These are phyloP conservation scores for Coelastrella sp. DNA, from an alignment of 139 green algal genomes.

Conservation along the genomic window DNA sequence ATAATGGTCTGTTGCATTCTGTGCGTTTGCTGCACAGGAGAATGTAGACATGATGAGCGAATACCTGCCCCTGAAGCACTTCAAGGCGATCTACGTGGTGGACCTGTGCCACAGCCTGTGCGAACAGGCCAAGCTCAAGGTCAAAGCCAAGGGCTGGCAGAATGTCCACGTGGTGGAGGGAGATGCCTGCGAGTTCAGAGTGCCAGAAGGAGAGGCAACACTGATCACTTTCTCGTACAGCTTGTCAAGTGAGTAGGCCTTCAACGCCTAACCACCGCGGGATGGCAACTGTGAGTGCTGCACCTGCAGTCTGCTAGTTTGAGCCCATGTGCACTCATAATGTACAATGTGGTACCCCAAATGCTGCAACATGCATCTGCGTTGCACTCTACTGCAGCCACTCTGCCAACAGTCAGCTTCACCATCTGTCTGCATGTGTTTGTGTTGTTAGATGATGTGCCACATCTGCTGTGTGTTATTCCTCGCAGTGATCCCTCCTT, in stretches of 20 bases:
- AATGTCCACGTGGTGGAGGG: slow-evolving; percentile 96
- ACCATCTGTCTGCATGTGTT: background rate
- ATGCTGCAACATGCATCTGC: too few species aligned
- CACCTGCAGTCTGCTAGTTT: background rate
- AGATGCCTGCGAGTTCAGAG: slow-evolving; percentile 91
- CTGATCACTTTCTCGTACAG: slow-evolving; percentile 99
- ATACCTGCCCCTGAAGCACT: slow-evolving; percentile 89
- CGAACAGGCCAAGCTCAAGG: slow-evolving; percentile 85
- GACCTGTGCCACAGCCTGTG: slow-evolving; percentile 95
- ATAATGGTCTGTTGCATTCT: background rate
- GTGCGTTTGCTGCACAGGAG: slow-evolving; percentile 68
- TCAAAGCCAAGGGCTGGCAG: slow-evolving; percentile 84
- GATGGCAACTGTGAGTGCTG: background rate
- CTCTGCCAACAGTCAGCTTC: background rate
- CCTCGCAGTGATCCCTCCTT: slow-evolving; percentile 95
- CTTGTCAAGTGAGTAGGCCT: slow-evolving; percentile 82
- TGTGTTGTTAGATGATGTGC: too few species aligned
- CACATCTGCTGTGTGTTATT: background rate
- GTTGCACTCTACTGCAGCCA: background rate
- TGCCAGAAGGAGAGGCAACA: slow-evolving; percentile 71
- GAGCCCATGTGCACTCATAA: too few species aligned
- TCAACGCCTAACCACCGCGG: too few species aligned
- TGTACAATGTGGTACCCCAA: too few species aligned
- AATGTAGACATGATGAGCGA: slow-evolving; percentile 96
- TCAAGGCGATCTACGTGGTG: slow-evolving; percentile 97